Evolutionary conservation across 2,329 filamentous ascomycete species (phyloP).

Genomic region (Fusarium anguioides): DNA sequence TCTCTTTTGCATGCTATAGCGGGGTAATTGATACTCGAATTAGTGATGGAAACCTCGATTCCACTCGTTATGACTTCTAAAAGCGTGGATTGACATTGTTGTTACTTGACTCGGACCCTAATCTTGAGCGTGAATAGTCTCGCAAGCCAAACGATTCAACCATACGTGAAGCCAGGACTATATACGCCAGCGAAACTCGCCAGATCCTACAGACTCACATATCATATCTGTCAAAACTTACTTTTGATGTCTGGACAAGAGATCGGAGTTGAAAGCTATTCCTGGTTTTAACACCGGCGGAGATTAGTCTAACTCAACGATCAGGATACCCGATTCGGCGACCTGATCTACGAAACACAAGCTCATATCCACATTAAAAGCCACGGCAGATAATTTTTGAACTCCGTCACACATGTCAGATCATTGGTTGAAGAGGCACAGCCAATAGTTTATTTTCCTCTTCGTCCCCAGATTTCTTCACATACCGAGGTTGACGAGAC

Average conservation of each 20-base stretch:
- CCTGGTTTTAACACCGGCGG: conserved; percentile 4
- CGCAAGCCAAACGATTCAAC: neutral
- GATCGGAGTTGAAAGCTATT: neutral
- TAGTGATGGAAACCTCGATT: neutral
- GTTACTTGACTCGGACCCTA: neutral
- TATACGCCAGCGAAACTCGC: neutral
- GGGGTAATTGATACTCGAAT: conserved; percentile 20
- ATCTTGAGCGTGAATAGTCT: neutral
- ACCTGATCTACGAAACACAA: neutral
- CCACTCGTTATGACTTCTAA: neutral
- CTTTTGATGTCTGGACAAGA: neutral
- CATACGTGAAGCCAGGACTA: neutral
- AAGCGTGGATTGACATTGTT: neutral
- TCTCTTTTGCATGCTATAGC: conserved; percentile 4
- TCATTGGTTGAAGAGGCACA: neutral
- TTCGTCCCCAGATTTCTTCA: conserved; percentile 21
- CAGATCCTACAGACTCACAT: neutral
- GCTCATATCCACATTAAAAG: neutral
- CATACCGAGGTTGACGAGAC: conserved; percentile 7
- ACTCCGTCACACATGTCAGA: neutral
- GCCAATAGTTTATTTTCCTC: conserved; percentile 15
- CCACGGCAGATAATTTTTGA: neutral
- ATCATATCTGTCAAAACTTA: neutral
- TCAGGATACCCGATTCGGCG: conserved; percentile 39
- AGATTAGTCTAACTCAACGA: conserved; percentile 25